These are phyloP conservation scores for Apiotrichum mycotoxinovorans DNA, from an alignment of 1,284 basidiomycete species.

Conservation along the genomic window DNA sequence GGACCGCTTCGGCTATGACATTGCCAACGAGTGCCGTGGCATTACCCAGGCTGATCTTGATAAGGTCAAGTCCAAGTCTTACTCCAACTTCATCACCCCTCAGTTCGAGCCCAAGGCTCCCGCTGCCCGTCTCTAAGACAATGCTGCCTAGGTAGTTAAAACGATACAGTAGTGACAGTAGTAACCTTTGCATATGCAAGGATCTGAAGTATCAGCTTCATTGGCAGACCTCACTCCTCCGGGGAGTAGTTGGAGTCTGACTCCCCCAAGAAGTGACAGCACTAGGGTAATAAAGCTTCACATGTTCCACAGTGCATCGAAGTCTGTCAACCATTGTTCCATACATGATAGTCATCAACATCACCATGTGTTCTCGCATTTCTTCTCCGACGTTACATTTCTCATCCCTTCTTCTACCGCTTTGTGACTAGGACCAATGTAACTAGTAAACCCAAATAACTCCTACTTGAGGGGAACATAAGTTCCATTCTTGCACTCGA, in stretches of 20 bases:
- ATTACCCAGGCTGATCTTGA: constrained; percentile 14
- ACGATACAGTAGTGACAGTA: neutral
- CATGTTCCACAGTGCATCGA: no score
- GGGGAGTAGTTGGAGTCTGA: no score
- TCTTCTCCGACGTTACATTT: no score
- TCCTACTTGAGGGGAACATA: neutral
- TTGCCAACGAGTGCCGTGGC: constrained; percentile 17
- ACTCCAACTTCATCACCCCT: constrained; percentile 10
- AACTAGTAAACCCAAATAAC: no score
- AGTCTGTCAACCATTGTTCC: no score
- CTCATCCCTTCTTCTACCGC: no score
- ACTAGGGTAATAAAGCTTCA: no score
- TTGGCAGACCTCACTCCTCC: no score
- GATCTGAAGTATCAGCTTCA: neutral
- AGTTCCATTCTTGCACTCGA: constrained; percentile 16
- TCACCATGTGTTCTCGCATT: no score
- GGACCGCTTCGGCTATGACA: constrained; percentile 17
- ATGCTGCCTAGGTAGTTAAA: neutral
- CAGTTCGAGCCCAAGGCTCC: neutral
- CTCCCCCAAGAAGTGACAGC: no score
- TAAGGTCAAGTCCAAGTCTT: constrained; percentile 14
- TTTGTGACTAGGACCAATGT: no score
- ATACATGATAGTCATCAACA: no score
- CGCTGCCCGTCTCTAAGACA: constrained; percentile 1
- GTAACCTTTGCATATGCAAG: neutral